Conservation (phyloP, 768 basidiomycete species). For the Crassisporium funariophilum region DNA sequence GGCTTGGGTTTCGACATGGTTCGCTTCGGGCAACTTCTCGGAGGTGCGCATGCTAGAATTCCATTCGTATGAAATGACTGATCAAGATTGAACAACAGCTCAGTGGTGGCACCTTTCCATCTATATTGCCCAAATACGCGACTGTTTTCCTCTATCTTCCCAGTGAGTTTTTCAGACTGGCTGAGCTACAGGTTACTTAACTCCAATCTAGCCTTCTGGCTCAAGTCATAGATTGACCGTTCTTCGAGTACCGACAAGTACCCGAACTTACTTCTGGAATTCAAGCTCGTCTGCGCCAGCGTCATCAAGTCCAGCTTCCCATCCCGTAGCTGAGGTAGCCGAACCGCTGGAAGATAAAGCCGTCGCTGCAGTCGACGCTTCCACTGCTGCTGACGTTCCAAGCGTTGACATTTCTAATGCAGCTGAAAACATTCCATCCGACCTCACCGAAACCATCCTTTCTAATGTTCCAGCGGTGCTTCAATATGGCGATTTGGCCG, state of each 20-base stretch:
- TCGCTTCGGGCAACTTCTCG: conserved; percentile 9
- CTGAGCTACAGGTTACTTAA: neutral
- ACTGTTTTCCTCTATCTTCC: conserved; percentile 22
- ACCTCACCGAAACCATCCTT: conserved; percentile 27
- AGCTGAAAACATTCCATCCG: conserved; percentile 6
- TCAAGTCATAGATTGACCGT: conserved; percentile 1
- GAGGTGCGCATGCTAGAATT: neutral
- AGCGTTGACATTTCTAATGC: neutral
- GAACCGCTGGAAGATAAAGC: conserved; percentile 1
- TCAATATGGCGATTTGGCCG: conserved; percentile 72
- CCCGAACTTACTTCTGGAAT: conserved; percentile 9
- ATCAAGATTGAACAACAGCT: neutral
- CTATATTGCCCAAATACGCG: conserved; percentile 11
- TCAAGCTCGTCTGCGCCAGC: conserved; percentile 6
- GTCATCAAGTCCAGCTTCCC: neutral
- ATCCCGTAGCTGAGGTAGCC: neutral
- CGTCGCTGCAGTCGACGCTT: neutral
- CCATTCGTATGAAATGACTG: neutral
- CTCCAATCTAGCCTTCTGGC: neutral
- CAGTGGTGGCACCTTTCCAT: neutral
- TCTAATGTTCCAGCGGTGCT: conserved; percentile 44
- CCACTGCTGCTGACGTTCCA: conserved; percentile 13
- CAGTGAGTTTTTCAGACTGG: conserved; percentile 13
- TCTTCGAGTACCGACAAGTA: neutral
- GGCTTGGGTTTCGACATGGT: conserved; percentile 13